phyloP scores from a whole-genome alignment of 1,284 basidiomycete genomes.

The Sanghuangporus sanghuang region DNA sequence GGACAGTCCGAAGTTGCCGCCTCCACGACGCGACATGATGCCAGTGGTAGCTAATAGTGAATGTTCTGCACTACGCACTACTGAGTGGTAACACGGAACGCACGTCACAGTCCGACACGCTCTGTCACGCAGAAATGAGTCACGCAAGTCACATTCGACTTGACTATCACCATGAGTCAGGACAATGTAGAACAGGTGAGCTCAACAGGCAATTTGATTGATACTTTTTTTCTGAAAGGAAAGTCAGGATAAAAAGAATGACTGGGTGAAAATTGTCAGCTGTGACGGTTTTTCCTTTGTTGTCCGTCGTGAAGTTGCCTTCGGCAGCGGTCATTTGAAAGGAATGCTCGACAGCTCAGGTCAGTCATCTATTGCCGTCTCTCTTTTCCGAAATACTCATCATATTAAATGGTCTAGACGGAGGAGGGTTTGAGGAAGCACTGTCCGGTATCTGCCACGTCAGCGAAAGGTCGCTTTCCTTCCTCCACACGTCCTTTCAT shows the following conservation, averaged over 20 bases:
- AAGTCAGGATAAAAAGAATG: slow-evolving; percentile 24
- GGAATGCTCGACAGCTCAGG: slow-evolving; percentile 33
- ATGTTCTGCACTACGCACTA: neutral
- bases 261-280: slow-evolving; percentile 63
- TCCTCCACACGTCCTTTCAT: neutral
- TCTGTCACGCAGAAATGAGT: neutral
- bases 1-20: slow-evolving; percentile 27
- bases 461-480: slow-evolving; percentile 38
- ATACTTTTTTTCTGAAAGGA: neutral
- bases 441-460: slow-evolving; percentile 41
- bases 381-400: neutral
- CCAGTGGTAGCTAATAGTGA: neutral
- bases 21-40: slow-evolving; percentile 30
- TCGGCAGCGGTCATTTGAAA: slow-evolving; percentile 51
- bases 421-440: slow-evolving; percentile 44
- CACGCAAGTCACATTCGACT: neutral
- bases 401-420: slow-evolving; percentile 17
- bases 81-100: neutral
- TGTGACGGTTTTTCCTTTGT: slow-evolving; percentile 59
- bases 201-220: neutral
- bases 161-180: neutral
- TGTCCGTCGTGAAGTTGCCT: slow-evolving; percentile 49
- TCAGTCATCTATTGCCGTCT: neutral
- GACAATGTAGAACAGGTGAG: neutral
- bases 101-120: neutral